Base-by-base conservation (phyloP, 2,329 filamentous ascomycete species). In the Reticulascus tulasneorum region DNA sequence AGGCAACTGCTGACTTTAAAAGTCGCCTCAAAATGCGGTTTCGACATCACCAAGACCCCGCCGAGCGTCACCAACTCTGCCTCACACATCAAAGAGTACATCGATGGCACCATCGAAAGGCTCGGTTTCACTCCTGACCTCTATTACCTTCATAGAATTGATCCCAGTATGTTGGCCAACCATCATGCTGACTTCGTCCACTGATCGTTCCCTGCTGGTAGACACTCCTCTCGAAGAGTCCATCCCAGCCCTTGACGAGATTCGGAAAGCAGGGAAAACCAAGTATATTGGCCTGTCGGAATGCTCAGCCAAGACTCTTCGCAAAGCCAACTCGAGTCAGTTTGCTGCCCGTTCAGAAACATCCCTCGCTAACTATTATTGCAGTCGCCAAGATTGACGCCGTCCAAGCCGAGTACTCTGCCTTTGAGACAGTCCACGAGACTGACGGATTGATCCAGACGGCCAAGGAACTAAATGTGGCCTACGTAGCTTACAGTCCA, bases 21-120 rank as follows among this genome's bases (percentile, higher is more conserved):
- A 70, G 66, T 72, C 35, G 68, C 67, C 6, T 71, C 68, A 0
- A 71, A 71, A 36, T 71, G 68, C 40, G 68, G 66, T 0, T 58
- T 71, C 24, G 47, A 60, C 11, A 51, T 52, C 4, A 63, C 67
- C 26, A 59, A 53, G 10, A n/a, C n/a, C n/a, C n/a, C n/a, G n/a
- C n/a, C n/a, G n/a, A 13, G 23, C 3, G 55, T 70, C 20, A 69
- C 65, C 30, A 72, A 71, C 45, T 66, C 62, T 4, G 53, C 67
- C 2, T 38, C 57, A 0, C 68, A 72, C 29, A 72, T 72, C 45
- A 62, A 65, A 44, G 37, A 55, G 24, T 72, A 71, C 40, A 69
- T 72, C 18, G 66, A 71, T 4, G 68, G 66, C 9, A 70, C 67
- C 0, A 71, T 71, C 27, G 61, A 71, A 35, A 50, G 69, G 42